phyloP scores from a whole-genome alignment of 2,329 filamentous ascomycete species.

The Chaetomium sp. region DNA sequence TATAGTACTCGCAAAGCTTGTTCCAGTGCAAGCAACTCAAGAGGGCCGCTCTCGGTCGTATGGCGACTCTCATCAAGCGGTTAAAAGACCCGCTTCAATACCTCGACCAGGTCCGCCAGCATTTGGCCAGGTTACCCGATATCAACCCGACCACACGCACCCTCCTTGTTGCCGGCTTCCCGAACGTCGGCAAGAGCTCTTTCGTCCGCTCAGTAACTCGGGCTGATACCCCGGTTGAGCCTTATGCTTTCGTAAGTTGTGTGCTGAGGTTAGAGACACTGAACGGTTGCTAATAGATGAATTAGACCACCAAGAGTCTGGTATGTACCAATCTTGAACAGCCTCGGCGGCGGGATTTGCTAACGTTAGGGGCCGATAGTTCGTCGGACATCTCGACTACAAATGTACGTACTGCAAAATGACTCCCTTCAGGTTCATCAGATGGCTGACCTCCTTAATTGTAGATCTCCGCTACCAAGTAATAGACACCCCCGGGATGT shows the following conservation, averaged over 20 bases:
- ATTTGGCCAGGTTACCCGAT: slow-evolving; percentile 92
- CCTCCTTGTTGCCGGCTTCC: slow-evolving; percentile 94
- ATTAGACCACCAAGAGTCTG: slow-evolving; percentile 83
- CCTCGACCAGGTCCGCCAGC: slow-evolving; percentile 94
- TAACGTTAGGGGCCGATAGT: slow-evolving; percentile 43
- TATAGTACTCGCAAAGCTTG: slow-evolving; percentile 90
- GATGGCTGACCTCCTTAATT: slow-evolving; percentile 28
- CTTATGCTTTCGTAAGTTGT: slow-evolving; percentile 73
- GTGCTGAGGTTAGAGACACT: no score
- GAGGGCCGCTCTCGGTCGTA: slow-evolving; percentile 85
- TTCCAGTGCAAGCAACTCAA: slow-evolving; percentile 99
- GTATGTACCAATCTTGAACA: slow-evolving; percentile 6
- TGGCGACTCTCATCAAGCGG: slow-evolving; percentile 95
- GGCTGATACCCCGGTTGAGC: slow-evolving; percentile 95
- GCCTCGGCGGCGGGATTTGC: not conserved
- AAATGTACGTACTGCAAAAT: slow-evolving; percentile 56
- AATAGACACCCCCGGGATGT: slow-evolving; percentile 96
- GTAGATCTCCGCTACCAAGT: slow-evolving; percentile 58
- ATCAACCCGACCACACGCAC: slow-evolving; percentile 98
- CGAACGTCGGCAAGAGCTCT: slow-evolving; percentile 95
- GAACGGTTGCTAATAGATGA: slow-evolving; percentile 19
- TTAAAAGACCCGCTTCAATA: slow-evolving; percentile 94
- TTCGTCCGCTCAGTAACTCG: slow-evolving; percentile 91
- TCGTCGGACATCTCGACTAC: slow-evolving; percentile 97
- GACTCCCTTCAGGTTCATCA: not conserved